A percentile compares a stretch with the other conserved stretches of the same genome.
These are phyloP conservation scores for Hydnomerulius pinastri DNA, from an alignment of 768 basidiomycete species.

Conservation along the genomic window DNA sequence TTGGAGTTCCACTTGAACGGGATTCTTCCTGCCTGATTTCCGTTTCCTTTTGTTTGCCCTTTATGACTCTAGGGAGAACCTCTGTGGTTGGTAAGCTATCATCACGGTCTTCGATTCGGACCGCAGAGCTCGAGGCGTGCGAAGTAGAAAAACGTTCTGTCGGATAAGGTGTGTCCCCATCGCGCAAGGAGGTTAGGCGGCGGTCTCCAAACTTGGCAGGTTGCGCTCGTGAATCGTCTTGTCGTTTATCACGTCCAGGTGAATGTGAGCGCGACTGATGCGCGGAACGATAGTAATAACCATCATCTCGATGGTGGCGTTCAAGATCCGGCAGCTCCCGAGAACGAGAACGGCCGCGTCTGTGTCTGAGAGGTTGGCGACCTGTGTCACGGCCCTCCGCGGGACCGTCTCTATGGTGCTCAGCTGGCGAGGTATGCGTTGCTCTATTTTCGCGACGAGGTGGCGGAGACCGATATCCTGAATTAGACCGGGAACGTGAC, in stretches of 20 bases:
- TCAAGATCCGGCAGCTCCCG: not conserved
- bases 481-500: slow-evolving; percentile 29
- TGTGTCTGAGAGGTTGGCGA: slow-evolving; percentile 1
- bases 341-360: slow-evolving; percentile 2
- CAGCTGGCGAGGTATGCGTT: slow-evolving; percentile 1
- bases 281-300: not conserved
- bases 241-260: slow-evolving; percentile 3
- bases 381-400: slow-evolving; percentile 6
- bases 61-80: slow-evolving; percentile 3
- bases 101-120: not conserved
- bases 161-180: not conserved
- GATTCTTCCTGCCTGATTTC: not conserved
- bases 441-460: slow-evolving; percentile 8
- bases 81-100: not conserved
- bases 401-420: slow-evolving; percentile 1
- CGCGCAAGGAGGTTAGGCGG: not conserved
- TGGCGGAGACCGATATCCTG: slow-evolving; percentile 20
- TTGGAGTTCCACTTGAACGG: not conserved
- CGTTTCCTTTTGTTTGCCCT: slow-evolving; percentile 7
- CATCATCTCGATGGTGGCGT: slow-evolving; percentile 1
- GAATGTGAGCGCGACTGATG: slow-evolving; percentile 1
- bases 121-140: slow-evolving; percentile 1
- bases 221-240: not conserved
- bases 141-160: not conserved
- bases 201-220: not conserved